A percentile compares a stretch with the other conserved stretches of the same genome.
Conservation (phyloP, 495 filamentous ascomycete genomes). For the Oidiodendron maius region DNA sequence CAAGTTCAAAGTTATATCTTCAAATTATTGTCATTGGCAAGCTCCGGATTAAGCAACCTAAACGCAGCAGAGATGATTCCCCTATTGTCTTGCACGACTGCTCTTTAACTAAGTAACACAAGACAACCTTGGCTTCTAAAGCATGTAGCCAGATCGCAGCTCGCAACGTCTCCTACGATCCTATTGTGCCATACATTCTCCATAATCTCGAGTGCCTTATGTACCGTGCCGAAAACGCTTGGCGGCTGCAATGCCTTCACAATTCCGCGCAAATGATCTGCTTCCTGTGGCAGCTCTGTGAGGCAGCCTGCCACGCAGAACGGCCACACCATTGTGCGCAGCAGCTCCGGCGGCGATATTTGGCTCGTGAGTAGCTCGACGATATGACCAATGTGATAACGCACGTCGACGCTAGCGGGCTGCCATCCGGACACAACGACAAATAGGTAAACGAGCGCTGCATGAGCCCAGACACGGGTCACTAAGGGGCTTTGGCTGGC, state of each 20-base stretch:
- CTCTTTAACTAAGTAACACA: slow-evolving; percentile 32
- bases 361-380: background rate
- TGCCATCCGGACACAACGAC: slow-evolving; percentile 2
- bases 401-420: slow-evolving; percentile 1
- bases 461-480: slow-evolving; percentile 3
- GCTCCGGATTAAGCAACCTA: slow-evolving; percentile 3
- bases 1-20: slow-evolving; percentile 9
- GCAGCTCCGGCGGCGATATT: background rate
- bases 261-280: slow-evolving; percentile 33
- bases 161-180: slow-evolving; percentile 22
- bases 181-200: slow-evolving; percentile 41
- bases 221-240: slow-evolving; percentile 37
- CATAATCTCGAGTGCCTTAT: slow-evolving; percentile 44
- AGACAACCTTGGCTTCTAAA: slow-evolving; percentile 31
- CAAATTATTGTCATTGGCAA: slow-evolving; percentile 2
- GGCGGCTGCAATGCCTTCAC: slow-evolving; percentile 31
- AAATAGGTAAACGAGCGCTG: slow-evolving; percentile 5
- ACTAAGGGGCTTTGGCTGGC: slow-evolving; percentile 5
- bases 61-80: slow-evolving; percentile 7
- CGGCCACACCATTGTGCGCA: slow-evolving; percentile 39
- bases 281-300: slow-evolving; percentile 35
- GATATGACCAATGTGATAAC: slow-evolving; percentile 2
- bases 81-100: slow-evolving; percentile 3
- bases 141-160: slow-evolving; percentile 34
- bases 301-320: slow-evolving; percentile 48